Base-by-base conservation (phyloP, 257 asterid species). In the Primulina eburnea region DNA sequence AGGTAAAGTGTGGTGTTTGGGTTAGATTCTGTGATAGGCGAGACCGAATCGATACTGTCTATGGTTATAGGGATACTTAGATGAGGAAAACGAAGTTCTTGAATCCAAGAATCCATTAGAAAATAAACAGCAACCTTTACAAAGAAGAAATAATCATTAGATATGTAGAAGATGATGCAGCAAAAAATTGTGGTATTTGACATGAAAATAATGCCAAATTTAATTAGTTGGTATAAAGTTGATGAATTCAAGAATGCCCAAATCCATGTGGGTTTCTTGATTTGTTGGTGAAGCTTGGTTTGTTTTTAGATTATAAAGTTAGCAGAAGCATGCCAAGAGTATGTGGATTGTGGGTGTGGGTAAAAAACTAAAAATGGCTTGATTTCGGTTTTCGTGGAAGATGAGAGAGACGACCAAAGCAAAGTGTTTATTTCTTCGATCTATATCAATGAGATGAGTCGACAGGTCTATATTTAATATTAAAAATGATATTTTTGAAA, bases 61-160 rank as follows among this genome's bases (percentile, higher is more conserved):
- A 92, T 43, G 57, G 82, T 81, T 43, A 86, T 73, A 3, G 94
- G 95, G 33, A 92, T 88, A 34, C 85, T 75, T 33, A 88, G 81
- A 68, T 66, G 85, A 83, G 92, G 87, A 71, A 88, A 88, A 71
- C 79, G 77, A 62, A 88, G 89, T 74, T 92, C 97, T 87, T 89
- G 80, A 69, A 92, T 85, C 78, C 80, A 64, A 10, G 80, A 67
- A 80, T 84, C 88, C 94, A 88, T 88, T 71, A 61, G 66, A 60
- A 29, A 0, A 53, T 24, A 65, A 17, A 12, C 12, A 43, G 6
- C 21, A 47, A 73, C 57, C 18, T 68, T 62, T 20, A 62, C 73
- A 38, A 40, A 78, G 65, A 40, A 78, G 65, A 68, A 70, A 60
- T 29, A 64, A 40, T 9, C 50, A 9, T 43, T 43, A 43, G 71